Percentiles rank a stretch among this genome's conserved stretches.
Conservation (phyloP, 495 filamentous ascomycete genomes). For the Penicillium macrosclerotiorum region DNA sequence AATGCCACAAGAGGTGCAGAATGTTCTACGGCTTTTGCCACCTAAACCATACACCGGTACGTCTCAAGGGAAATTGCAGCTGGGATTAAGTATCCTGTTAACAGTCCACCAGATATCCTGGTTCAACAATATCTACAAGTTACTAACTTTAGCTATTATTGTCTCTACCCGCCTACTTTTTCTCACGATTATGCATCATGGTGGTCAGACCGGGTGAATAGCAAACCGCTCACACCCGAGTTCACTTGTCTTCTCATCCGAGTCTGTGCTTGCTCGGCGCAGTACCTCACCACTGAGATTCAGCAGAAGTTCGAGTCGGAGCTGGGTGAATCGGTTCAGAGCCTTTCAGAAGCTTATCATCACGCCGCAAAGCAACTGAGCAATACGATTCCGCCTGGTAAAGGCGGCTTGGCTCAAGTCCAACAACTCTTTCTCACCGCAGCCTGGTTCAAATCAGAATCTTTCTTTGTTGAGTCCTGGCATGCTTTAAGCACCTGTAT, state of each 20-base stretch:
- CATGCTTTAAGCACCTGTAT: conserved; percentile 45
- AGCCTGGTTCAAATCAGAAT: conserved; percentile 52
- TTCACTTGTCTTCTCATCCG: conserved; percentile 52
- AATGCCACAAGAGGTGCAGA: conserved; percentile 23
- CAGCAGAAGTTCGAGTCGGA: conserved; percentile 47
- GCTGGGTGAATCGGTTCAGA: conserved; percentile 35
- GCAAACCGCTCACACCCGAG: conserved; percentile 34
- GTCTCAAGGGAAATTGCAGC: not conserved
- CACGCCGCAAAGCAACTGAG: conserved; percentile 44
- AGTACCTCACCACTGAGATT: conserved; percentile 38
- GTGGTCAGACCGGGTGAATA: conserved; percentile 38
- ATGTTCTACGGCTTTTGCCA: conserved; percentile 22
- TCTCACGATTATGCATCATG: conserved; percentile 46
- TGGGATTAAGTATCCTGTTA: conserved; percentile 1
- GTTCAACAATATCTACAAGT: conserved; percentile 48
- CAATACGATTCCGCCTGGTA: conserved; percentile 42
- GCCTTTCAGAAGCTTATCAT: conserved; percentile 41
- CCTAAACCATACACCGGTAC: conserved; percentile 34
- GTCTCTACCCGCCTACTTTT: conserved; percentile 48
- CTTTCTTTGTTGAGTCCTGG: conserved; percentile 52
- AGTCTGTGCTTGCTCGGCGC: conserved; percentile 50
- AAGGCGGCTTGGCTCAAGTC: conserved; percentile 46
- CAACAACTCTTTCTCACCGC: conserved; percentile 53
- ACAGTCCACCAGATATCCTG: conserved; percentile 39
- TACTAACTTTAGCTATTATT: conserved; percentile 50